Evolutionary conservation across 2,329 filamentous ascomycete species (phyloP), one percentile per base, ranked within the genome.

Genomic region (Pseudohalonectria lignicola): DNA sequence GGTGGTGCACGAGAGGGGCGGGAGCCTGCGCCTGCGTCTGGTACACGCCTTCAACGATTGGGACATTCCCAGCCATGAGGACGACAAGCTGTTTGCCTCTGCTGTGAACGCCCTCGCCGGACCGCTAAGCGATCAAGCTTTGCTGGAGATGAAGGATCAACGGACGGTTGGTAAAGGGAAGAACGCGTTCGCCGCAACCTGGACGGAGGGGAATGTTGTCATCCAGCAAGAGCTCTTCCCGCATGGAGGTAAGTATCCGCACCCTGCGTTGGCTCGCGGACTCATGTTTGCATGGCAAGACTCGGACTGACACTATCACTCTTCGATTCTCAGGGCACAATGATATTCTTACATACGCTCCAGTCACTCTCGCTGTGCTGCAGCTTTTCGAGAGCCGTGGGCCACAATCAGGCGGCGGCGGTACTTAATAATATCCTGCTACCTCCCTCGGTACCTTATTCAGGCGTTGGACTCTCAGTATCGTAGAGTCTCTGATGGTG

Each of bases 11-110:
- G 66, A 46, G 43, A 64, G 63, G 50, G 41, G 39, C 1, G 54
- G 56, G 4, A 43, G 46, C 51, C 45, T 92, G 9, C 69, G 79
- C 17, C 61, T 95, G 16, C 78, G 74, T 31, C 63, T 95, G 31
- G 62, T 96, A 3, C 90, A 95, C 50, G 84, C 87, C 13, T 70
- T 72, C 39, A 76, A 94, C 51, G 90, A 96, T 54, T 63, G 65
- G 41, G 86, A 94, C 48, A 94, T 96, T 42, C 79, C 84, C 0
- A 90, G 76, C 62, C 69, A 63, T 2, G 79, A 87, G 51, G 76
- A 78, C 31, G 71, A 80, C 47, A 67, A 64, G 46, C 59, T 85
- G 2, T 86, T 84, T 52, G 62, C 62, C 21, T 67, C 71, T 1
- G 74, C 78, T 0, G 72, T 72, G 2, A 68, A 67, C 38, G 71